Evolutionary conservation across 495 filamentous ascomycete species (phyloP).

Genomic region (Pseudevernia furfuracea): DNA sequence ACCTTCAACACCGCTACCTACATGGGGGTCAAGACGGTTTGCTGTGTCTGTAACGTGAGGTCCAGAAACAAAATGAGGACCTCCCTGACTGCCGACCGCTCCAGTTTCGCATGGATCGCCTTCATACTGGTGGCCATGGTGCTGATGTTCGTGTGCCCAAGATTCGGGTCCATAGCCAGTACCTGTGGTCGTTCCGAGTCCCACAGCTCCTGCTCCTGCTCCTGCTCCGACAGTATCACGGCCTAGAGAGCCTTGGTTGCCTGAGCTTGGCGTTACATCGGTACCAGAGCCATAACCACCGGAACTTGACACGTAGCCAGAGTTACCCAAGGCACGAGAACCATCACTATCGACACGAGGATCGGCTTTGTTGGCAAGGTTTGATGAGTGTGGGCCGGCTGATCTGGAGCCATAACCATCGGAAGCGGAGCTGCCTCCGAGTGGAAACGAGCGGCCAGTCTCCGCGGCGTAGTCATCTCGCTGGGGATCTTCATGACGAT

Average conservation of each 20-base stretch:
- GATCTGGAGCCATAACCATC: constrained; percentile 31
- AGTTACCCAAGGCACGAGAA: constrained; percentile 2
- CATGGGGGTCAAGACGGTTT: constrained; percentile 45
- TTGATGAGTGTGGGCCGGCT: constrained; percentile 35
- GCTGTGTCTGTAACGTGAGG: constrained; percentile 40
- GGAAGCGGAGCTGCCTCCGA: constrained; percentile 19
- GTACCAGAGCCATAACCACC: constrained; percentile 4
- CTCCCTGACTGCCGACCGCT: constrained; percentile 26
- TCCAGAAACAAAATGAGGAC: constrained; percentile 31
- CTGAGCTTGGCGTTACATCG: background rate
- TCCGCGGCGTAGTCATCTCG: constrained; percentile 16
- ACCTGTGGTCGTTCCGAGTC: background rate
- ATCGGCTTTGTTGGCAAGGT: constrained; percentile 42
- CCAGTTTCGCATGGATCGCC: constrained; percentile 33
- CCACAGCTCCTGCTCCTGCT: constrained; percentile 11
- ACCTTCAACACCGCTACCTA: constrained; percentile 23
- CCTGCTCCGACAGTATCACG: constrained; percentile 11
- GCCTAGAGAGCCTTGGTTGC: constrained; percentile 7
- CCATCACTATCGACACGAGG: constrained; percentile 42
- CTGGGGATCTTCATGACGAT: constrained; percentile 4
- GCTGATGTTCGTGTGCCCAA: constrained; percentile 36
- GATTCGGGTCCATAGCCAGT: constrained; percentile 31
- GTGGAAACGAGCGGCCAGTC: constrained; percentile 28
- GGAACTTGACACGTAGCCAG: background rate
- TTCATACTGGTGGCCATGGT: constrained; percentile 24